Base-by-base conservation (phyloP, 78 protist species). In the Dictyostelium brefeldianum region DNA sequence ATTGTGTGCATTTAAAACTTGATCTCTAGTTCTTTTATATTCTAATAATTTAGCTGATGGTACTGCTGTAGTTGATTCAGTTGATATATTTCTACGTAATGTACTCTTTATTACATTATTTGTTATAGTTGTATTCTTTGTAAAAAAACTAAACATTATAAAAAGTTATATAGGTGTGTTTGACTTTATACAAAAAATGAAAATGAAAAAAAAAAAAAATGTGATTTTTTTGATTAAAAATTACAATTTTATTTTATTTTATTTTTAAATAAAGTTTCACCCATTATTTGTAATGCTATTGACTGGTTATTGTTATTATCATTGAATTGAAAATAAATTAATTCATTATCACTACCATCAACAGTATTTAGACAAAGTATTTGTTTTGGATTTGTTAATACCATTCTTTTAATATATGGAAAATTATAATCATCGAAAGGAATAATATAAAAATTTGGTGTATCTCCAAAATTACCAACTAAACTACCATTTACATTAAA, bases 1-100 rank as follows among this genome's bases (percentile, higher is more conserved):
- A 43, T 79, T 70, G 11, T 51, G 69, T 10, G 84, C 92, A 22
- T 70, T 77, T 5, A 87, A 56, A 17, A 87, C 92, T 64, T 87
- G 92, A 62, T 77, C 92, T 67, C 92, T 87, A n/a, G 59, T 77
- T 77, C 92, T 87, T 29, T 65, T 65, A 15, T 65, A 65, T 29
- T 65, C 73, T 12, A 29, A 10, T 29, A 65, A 5, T 15, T 65
- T 65, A 12, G 73, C 41, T 29, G 73, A 65, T 65, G 22, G n/a
- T 15, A n/a, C n/a, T n/a, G n/a, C n/a, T n/a, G 69, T 9, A 11
- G 64, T 56, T 59, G 69, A 10, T 59, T 5, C 11, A 59, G n/a
- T 59, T 59, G 69, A 59, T n/a, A 59, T 59, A 59, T 59, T 10
- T n/a, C 69, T 59, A 59, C 43, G 43, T 36, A 36, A 36, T 36